Evolutionary conservation across 2,329 filamentous ascomycete species (phyloP).

Genomic region (Rhexocercosporidium sp.): DNA sequence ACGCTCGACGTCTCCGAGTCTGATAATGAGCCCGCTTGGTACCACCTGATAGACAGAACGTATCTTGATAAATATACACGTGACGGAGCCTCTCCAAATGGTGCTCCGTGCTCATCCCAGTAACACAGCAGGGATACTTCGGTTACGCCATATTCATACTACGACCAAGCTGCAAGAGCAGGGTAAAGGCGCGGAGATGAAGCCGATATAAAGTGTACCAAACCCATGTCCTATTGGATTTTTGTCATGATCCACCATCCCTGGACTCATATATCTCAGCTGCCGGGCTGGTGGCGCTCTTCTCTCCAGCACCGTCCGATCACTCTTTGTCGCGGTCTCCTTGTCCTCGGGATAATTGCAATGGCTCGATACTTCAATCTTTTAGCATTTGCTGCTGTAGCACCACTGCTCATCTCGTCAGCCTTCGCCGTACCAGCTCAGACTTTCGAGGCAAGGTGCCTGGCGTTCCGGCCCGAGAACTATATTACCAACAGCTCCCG

Average conservation of each 20-base stretch:
- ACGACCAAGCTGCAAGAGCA: constrained; percentile 4
- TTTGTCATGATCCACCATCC: neutral
- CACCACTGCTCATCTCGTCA: neutral
- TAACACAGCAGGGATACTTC: neutral
- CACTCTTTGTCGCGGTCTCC: neutral
- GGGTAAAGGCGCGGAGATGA: neutral
- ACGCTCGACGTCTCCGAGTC: neutral
- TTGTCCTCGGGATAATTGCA: neutral
- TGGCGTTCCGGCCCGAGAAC: constrained; percentile 22
- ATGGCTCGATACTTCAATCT: neutral
- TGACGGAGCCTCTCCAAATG: neutral
- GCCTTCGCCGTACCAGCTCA: neutral
- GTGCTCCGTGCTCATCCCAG: neutral
- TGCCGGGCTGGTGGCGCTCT: neutral
- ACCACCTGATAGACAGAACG: neutral
- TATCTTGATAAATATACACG: neutral
- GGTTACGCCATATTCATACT: neutral
- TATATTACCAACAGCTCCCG: constrained; percentile 23
- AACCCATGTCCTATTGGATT: neutral
- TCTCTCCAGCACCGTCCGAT: neutral
- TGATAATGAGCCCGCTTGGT: neutral
- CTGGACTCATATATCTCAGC: neutral
- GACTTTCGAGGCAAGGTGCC: constrained; percentile 15
- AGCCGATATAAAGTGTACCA: neutral
- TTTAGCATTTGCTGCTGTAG: constrained; percentile 2